Evolutionary conservation across 805 yeast genomes (phyloP).

Genomic region (Blastobotrys parvus): DNA sequence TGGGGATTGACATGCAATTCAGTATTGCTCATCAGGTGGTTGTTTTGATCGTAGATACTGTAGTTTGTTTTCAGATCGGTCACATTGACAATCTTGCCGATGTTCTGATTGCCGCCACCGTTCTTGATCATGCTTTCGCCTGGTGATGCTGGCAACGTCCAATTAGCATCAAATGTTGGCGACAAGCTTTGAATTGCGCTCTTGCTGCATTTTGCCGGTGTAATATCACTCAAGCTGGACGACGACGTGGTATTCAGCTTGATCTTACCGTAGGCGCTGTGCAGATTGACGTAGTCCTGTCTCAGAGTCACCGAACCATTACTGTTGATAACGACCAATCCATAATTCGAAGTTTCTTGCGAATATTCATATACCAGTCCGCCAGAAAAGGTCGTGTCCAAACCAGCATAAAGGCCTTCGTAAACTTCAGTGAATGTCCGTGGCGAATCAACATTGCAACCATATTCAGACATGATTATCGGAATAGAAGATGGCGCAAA

Average conservation of each 20-base stretch:
- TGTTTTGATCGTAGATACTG: constrained; percentile 24
- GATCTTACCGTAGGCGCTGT: constrained; percentile 44
- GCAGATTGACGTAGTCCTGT: constrained; percentile 54
- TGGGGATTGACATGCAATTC: constrained; percentile 16
- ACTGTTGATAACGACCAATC: constrained; percentile 56
- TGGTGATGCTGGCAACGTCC: constrained; percentile 31
- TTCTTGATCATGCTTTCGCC: constrained; percentile 27
- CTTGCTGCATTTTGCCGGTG: constrained; percentile 23
- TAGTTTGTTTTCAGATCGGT: constrained; percentile 19
- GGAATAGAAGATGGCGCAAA: constrained; percentile 65
- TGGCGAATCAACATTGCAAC: constrained; percentile 71
- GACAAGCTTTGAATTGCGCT: constrained; percentile 19
- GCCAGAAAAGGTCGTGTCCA: constrained; percentile 55
- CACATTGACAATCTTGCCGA: constrained; percentile 27
- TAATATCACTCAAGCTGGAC: constrained; percentile 12
- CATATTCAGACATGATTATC: constrained; percentile 76
- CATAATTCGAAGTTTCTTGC: constrained; percentile 69
- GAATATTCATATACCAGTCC: constrained; percentile 91
- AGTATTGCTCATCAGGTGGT: constrained; percentile 22
- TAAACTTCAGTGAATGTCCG: constrained; percentile 78
- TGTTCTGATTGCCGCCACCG: constrained; percentile 32
- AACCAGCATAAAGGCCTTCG: constrained; percentile 57
- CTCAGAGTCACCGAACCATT: constrained; percentile 42
- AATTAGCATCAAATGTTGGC: constrained; percentile 23
- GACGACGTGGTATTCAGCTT: constrained; percentile 17